phyloP scores from a whole-genome alignment of 2,329 filamentous ascomycete species.

The Sporothrix pallida region DNA sequence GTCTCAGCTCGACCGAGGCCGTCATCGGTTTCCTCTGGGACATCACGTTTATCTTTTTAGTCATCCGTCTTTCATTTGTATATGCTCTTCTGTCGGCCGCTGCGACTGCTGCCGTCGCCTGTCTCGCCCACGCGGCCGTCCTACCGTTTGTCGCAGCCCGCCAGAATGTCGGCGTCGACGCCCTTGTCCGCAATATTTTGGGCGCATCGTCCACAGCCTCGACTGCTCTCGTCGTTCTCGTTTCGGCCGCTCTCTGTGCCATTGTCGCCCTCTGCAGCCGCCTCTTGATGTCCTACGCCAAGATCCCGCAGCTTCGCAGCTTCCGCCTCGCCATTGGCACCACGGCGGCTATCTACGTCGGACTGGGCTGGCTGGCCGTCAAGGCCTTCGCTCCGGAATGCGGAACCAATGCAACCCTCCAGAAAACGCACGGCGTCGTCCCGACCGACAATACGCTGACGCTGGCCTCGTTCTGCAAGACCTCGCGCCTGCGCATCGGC shows the following conservation, averaged over 20 bases:
- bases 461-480: constrained; percentile 13
- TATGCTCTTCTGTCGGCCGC: constrained; percentile 41
- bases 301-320: constrained; percentile 42
- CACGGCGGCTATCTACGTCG: constrained; percentile 40
- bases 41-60: constrained; percentile 46
- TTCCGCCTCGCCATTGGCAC: constrained; percentile 45
- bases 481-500: background rate
- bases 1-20: constrained; percentile 45
- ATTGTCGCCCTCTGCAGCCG: constrained; percentile 40
- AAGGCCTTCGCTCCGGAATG: background rate
- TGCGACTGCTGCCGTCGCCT: constrained; percentile 43
- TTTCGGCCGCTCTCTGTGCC: background rate
- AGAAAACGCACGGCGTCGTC: background rate
- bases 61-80: constrained; percentile 35
- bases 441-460: background rate
- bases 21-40: constrained; percentile 49
- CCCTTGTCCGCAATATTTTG: constrained; percentile 6
- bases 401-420: background rate
- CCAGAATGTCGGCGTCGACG: background rate
- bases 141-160: constrained; percentile 20
- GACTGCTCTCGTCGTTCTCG: background rate
- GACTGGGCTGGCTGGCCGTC: constrained; percentile 25
- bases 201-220: constrained; percentile 6
- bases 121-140: constrained; percentile 35
- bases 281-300: constrained; percentile 40